Evolutionary conservation across 2,329 filamentous ascomycete genomes (phyloP), one percentile per base, ranked within the genome.

Genomic region (Xylaria polymorpha): DNA sequence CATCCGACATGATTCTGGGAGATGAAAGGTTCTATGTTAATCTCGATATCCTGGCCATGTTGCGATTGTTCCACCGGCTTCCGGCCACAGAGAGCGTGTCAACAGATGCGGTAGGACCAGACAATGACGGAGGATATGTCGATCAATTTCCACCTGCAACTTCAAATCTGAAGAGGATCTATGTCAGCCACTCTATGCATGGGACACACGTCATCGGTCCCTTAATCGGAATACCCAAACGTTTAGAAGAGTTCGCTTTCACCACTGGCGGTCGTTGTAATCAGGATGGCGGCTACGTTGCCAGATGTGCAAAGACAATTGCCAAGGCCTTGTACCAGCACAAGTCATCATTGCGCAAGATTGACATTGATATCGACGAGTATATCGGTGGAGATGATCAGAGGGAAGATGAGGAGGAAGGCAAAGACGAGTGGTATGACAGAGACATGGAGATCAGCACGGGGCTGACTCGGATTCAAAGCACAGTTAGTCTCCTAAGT

Each of bases 31-130:
- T 43, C 41, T 66, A 66, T 58, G 35, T 20, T 1, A 4, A 58
- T 50, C 43, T 67, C 32, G 51, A 67, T 51, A 56, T 67, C 44
- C 14, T 67, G 41, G 43, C 29, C 32, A n/a, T 66, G 57, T 12
- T 66, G 48, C 57, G 57, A 46, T 41, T 66, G 50, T 66, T 66
- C 51, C 64, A 67, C n/a, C 64, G 58, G 18, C 64, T 67, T 18
- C 64, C 64, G 22, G 50, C 58, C 29, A 37, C 62, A 43, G 58
- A 67, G 43, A 67, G 64, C 35, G 25, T 67, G 35, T 57, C 51
- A 25, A 51, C 43, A 48, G 64, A 61, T 50, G 58, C 20, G 12
- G 64, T 61, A 35, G 57, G 50, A 41, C 32, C 29, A 20, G 5
- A 48, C n/a, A 1, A 57, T 15, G 48, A 43, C 32, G 50, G 48